A percentile compares a stretch with the other conserved stretches of the same genome.
Conservation (phyloP, 108 stramenopile genomes). For the Skeletonema marinoi region DNA sequence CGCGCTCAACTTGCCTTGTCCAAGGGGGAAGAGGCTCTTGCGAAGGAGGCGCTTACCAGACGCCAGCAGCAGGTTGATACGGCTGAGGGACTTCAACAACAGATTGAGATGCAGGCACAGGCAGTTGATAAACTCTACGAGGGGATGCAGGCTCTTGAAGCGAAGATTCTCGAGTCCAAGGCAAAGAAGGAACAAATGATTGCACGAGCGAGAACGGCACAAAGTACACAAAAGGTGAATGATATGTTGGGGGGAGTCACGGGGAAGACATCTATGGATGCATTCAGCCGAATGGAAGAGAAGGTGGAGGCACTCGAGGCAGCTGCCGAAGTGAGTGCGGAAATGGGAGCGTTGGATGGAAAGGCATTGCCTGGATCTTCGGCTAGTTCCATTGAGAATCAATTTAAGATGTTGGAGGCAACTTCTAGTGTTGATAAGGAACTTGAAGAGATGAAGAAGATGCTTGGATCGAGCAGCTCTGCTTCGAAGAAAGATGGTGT, state of each 20-base stretch:
- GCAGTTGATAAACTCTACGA: constrained; percentile 90
- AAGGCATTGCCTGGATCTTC: constrained; percentile 70
- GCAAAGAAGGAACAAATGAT: constrained; percentile 95
- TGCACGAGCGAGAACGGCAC: constrained; percentile 94
- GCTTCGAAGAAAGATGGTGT: constrained; percentile 48
- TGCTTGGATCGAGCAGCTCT: constrained; percentile 48
- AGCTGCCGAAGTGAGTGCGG: constrained; percentile 91
- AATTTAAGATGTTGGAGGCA: constrained; percentile 87
- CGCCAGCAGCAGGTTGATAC: constrained; percentile 88
- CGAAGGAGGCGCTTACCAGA: constrained; percentile 89
- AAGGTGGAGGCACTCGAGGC: constrained; percentile 96
- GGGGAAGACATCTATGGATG: constrained; percentile 92
- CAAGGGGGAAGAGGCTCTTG: constrained; percentile 93
- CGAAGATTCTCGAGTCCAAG: constrained; percentile 91
- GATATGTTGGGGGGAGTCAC: constrained; percentile 94
- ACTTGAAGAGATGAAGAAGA: constrained; percentile 86
- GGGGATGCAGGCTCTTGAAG: constrained; percentile 93
- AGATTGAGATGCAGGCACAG: constrained; percentile 82
- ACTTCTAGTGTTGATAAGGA: constrained; percentile 83
- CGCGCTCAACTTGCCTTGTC: constrained; percentile 94
- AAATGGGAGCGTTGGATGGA: constrained; percentile 71
- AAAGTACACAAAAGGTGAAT: constrained; percentile 94
- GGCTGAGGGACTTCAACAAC: constrained; percentile 58
- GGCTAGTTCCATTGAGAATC: constrained; percentile 71
- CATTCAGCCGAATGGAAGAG: constrained; percentile 95